Evolutionary conservation across 2,329 filamentous ascomycete genomes (phyloP).

Genomic region (Tothia fuscella): DNA sequence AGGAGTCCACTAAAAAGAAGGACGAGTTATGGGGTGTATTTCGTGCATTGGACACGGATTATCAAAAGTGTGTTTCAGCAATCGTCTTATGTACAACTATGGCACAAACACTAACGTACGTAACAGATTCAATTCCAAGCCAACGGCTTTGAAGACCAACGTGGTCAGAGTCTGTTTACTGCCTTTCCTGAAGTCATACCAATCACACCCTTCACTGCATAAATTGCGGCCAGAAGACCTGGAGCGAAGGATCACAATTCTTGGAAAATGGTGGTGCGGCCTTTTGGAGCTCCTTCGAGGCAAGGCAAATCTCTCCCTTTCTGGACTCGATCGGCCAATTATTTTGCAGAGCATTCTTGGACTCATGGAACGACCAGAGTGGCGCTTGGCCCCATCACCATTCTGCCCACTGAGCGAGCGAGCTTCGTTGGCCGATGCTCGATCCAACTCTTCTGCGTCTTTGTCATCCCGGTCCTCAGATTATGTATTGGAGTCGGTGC

Average conservation of each 20-base stretch:
- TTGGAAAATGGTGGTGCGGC: conserved; percentile 85
- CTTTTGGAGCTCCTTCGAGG: conserved; percentile 73
- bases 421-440: conserved; percentile 16
- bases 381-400: conserved; percentile 60
- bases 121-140: conserved; percentile 57
- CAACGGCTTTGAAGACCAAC: conserved; percentile 60
- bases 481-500: conserved; percentile 62
- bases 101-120: not conserved
- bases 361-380: conserved; percentile 82
- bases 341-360: conserved; percentile 67
- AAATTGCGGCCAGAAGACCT: conserved; percentile 65
- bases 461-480: conserved; percentile 42
- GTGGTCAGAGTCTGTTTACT: conserved; percentile 61
- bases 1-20: conserved; percentile 41
- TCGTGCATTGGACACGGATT: conserved; percentile 55
- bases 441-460: conserved; percentile 36
- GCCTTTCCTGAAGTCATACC: conserved; percentile 64
- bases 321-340: conserved; percentile 70
- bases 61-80: conserved; percentile 42
- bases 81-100: not conserved
- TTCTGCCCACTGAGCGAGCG: conserved; percentile 52
- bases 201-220: conserved; percentile 53
- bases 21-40: conserved; percentile 61
- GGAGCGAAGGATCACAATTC: conserved; percentile 63
- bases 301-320: conserved; percentile 61